phyloP scores from a whole-genome alignment of 139 green algal genomes.

The Micractinium sp. region DNA sequence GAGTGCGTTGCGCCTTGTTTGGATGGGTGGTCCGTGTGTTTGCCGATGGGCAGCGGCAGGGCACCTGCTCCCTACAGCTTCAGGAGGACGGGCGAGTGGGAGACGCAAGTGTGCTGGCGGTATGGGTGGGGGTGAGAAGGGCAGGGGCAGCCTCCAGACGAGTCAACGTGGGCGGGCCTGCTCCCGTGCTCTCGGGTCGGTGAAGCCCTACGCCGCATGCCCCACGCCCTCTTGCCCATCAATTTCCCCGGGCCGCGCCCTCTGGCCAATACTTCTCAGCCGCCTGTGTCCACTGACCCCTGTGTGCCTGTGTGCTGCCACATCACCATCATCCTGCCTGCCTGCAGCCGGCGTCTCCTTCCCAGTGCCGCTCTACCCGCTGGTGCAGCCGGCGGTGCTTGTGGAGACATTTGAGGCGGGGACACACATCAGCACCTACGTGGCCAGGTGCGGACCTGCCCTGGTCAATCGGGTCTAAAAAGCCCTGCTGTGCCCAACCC shows the following conservation, averaged over 20 bases:
- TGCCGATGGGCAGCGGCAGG: not conserved
- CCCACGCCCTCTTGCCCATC: too few species aligned
- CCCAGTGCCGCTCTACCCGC: slow-evolving; percentile 92
- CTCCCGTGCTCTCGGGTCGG: too few species aligned
- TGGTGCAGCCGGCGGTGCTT: slow-evolving; percentile 84
- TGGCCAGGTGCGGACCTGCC: slow-evolving; percentile 38
- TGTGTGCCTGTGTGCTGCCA: not conserved
- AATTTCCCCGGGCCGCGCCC: too few species aligned
- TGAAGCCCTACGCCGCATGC: too few species aligned
- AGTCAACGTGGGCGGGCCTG: too few species aligned
- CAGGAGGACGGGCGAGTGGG: too few species aligned
- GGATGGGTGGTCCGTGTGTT: not conserved
- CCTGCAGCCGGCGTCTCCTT: slow-evolving; percentile 74
- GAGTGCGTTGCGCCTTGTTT: not conserved
- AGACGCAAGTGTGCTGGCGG: too few species aligned
- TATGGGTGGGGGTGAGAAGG: too few species aligned
- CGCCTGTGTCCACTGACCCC: not conserved
- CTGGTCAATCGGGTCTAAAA: not conserved
- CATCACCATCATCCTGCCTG: not conserved
- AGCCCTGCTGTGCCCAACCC: not conserved
- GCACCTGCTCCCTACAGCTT: too few species aligned
- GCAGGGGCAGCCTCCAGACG: too few species aligned
- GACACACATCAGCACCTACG: slow-evolving; percentile 75
- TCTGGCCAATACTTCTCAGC: too few species aligned
- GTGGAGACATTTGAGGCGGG: slow-evolving; percentile 97